Evolutionary conservation across 805 yeast genomes (phyloP), one percentile per base, ranked within the genome.

Genomic region (Candida nonsorbophila): DNA sequence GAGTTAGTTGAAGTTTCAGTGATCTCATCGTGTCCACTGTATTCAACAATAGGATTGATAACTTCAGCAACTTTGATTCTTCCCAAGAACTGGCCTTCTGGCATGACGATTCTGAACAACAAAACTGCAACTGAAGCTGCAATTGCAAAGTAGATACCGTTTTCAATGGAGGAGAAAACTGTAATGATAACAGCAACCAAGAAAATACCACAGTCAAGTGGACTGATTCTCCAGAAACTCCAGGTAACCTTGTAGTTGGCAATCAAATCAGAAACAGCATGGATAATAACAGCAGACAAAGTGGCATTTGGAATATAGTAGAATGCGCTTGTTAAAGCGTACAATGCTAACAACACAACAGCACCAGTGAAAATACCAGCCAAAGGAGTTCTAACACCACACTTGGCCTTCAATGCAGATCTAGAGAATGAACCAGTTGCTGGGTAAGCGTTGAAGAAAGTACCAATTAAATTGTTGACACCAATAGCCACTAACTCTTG

Each of bases 401-500:
- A 88, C 60, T 88, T 88, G 29, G 94, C 80, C 61, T 90, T 88
- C 47, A 88, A 70, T 6, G 97, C 97, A 25, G 95, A 83, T 66
- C 97, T 79, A 12, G 94, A 84, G 57, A 88, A 88, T 1, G 97
- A 88, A 25, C 97, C 97, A 4, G 97, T 88, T 6, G 95, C 87
- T 6, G 97, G 97, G 55, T 88, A 88, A 6, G 97, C 95, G 48
- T 76, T 72, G 73, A 88, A 88, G 51, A 87, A 85, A 13, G 95
- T 85, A 44, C 96, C 96, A 44, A 88, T 69, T 53, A 88, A 69
- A 59, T 88, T 88, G 30, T 92, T 81, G 25, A 82, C 84, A 48
- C 97, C 97, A 56, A 88, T 88, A 23, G 97, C 96, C 49, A 88
- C 73, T 32, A 88, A 72, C 57, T 88, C 97, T 67, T 88, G 97